phyloP scores from a whole-genome alignment of 2,329 filamentous ascomycete genomes.

The Geosmithia flava region DNA sequence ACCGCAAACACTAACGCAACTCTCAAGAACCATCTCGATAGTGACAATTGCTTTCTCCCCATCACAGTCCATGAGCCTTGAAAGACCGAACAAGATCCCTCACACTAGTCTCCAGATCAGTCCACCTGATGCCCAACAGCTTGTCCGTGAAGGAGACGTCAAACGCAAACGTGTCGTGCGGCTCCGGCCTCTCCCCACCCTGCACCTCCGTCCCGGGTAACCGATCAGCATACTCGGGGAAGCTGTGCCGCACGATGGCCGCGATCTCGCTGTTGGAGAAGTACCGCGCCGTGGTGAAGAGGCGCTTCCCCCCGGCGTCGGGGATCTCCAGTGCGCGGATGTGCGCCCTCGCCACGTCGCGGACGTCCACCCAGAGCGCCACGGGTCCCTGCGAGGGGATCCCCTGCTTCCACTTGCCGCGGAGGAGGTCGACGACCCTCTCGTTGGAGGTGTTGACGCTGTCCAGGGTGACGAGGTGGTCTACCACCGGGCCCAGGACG shows the following conservation, averaged over 20 bases:
- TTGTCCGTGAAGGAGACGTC: conserved; percentile 48
- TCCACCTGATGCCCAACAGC: conserved; percentile 51
- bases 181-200: conserved; percentile 28
- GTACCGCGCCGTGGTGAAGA: conserved; percentile 34
- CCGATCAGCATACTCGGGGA: conserved; percentile 34
- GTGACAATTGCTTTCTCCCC: too few species aligned
- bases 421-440: conserved; percentile 36
- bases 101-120: conserved; percentile 45
- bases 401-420: conserved; percentile 32
- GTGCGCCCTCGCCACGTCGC: conserved; percentile 41
- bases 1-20: too few species aligned
- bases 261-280: conserved; percentile 34
- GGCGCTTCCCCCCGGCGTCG: conserved; percentile 34
- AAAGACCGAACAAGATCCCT: conserved; percentile 53
- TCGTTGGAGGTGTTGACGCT: conserved; percentile 29
- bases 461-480: conserved; percentile 19
- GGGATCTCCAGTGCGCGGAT: conserved; percentile 35
- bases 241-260: conserved; percentile 28
- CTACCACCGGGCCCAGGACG: conserved; percentile 29
- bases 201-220: conserved; percentile 30
- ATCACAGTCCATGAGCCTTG: conserved; percentile 19
- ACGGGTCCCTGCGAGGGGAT: conserved; percentile 28
- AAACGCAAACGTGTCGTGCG: conserved; percentile 32
- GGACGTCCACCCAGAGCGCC: conserved; percentile 41
- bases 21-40: too few species aligned